Evolutionary conservation across 192 early-diverging fungal genomes (phyloP).

Genomic region (Coemansia sp.): DNA sequence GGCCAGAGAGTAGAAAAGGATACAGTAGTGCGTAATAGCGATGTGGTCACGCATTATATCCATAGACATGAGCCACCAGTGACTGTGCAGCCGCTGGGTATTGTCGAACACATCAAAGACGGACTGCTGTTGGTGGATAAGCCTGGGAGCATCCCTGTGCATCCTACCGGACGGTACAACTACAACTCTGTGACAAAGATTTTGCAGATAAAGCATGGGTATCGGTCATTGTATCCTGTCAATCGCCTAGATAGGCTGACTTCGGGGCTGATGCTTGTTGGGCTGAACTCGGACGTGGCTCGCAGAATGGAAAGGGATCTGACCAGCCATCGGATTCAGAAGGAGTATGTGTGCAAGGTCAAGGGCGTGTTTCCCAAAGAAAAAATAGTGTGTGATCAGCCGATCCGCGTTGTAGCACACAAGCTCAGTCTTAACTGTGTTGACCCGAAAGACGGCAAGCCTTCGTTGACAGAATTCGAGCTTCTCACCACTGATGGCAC

Average conservation of each 20-base stretch:
- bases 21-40: conserved; percentile 73
- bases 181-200: conserved; percentile 82
- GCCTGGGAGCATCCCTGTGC: conserved; percentile 85
- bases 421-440: conserved; percentile 91
- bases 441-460: conserved; percentile 72
- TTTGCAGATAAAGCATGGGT: conserved; percentile 62
- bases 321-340: conserved; percentile 65
- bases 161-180: conserved; percentile 79
- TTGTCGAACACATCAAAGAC: conserved; percentile 64
- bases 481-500: conserved; percentile 61
- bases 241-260: conserved; percentile 94
- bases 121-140: conserved; percentile 85
- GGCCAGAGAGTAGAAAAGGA: conserved; percentile 54
- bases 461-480: conserved; percentile 77
- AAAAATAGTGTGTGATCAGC: conserved; percentile 66
- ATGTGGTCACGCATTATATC: conserved; percentile 77
- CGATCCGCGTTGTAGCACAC: conserved; percentile 79
- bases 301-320: conserved; percentile 67
- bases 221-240: conserved; percentile 62
- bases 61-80: conserved; percentile 98
- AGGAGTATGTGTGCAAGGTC: conserved; percentile 88
- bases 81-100: conserved; percentile 58
- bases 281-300: conserved; percentile 59
- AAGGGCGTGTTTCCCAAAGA: conserved; percentile 80
- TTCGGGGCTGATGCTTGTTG: conserved; percentile 87